Conservation (phyloP, 2,329 filamentous ascomycete species). For the Fusarium anguioides region DNA sequence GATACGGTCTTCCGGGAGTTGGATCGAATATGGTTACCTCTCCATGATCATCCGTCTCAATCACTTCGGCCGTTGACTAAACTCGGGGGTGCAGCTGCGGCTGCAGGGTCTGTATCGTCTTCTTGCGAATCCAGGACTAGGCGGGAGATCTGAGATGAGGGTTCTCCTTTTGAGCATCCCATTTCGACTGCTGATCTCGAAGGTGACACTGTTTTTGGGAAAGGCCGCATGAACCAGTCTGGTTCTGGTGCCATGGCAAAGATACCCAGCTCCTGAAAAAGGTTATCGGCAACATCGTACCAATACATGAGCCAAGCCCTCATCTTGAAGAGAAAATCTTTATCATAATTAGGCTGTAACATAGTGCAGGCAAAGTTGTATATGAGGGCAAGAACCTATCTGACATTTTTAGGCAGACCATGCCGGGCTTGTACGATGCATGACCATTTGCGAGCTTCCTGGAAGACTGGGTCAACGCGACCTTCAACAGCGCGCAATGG, state of each 20-base stretch:
- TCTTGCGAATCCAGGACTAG: neutral
- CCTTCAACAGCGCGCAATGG: slow-evolving; percentile 38
- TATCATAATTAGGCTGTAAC: slow-evolving; percentile 31
- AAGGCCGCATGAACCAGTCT: slow-evolving; percentile 46
- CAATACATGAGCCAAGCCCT: slow-evolving; percentile 47
- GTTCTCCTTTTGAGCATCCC: neutral
- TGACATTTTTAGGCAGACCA: slow-evolving; percentile 45
- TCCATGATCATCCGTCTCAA: neutral
- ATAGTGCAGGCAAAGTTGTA: slow-evolving; percentile 49
- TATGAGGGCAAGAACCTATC: slow-evolving; percentile 48
- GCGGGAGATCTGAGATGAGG: neutral
- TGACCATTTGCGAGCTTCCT: slow-evolving; percentile 47
- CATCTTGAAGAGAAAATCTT: slow-evolving; percentile 39
- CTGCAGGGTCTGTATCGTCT: neutral
- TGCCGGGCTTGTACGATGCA: slow-evolving; percentile 43
- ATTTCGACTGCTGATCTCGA: neutral
- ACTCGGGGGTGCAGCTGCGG: neutral
- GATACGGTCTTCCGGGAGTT: slow-evolving; percentile 3
- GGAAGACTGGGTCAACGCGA: slow-evolving; percentile 43
- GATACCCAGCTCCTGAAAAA: slow-evolving; percentile 39
- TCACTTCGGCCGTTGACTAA: neutral
- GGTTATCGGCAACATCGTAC: slow-evolving; percentile 43
- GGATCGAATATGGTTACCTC: slow-evolving; percentile 1
- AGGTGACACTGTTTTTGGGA: neutral
- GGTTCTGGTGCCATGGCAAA: slow-evolving; percentile 25